Conservation (phyloP, 2,329 filamentous ascomycete species). For the Ophiostoma sp. region DNA sequence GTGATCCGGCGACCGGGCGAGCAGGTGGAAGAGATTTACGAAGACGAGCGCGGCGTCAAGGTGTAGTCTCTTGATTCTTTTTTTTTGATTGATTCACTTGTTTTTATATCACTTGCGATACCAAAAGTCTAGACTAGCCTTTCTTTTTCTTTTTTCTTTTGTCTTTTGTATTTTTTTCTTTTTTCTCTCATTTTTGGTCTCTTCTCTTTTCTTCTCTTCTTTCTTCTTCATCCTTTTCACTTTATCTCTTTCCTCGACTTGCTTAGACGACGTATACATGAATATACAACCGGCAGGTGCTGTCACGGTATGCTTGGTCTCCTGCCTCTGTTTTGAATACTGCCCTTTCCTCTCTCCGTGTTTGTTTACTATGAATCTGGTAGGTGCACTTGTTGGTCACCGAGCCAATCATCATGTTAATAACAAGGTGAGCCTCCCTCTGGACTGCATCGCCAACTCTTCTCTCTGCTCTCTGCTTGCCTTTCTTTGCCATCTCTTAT, state of each 20-base stretch:
- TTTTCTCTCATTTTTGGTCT: no score
- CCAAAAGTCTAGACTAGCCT: constrained; percentile 14
- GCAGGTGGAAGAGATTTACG: constrained; percentile 44
- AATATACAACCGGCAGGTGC: no score
- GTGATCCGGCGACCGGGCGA: constrained; percentile 43
- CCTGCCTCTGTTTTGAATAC: not conserved
- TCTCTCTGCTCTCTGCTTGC: not conserved
- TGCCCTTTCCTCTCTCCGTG: not conserved
- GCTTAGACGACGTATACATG: no score
- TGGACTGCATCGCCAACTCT: not conserved
- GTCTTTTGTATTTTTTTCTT: not conserved
- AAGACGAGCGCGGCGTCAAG: constrained; percentile 31
- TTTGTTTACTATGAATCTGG: not conserved
- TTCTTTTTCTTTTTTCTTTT: not conserved
- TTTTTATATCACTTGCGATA: constrained; percentile 8
- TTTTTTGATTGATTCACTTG: not conserved
- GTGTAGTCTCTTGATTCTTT: not conserved
- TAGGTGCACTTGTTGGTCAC: not conserved
- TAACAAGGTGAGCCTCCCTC: not conserved
- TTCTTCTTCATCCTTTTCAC: not conserved
- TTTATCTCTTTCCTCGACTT: no score
- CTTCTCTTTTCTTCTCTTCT: not conserved
- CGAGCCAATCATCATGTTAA: not conserved
- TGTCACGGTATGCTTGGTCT: not conserved
- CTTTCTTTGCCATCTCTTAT: no score